phyloP scores from a whole-genome alignment of 1,284 basidiomycete genomes.

The Apiotrichum gamsii region DNA sequence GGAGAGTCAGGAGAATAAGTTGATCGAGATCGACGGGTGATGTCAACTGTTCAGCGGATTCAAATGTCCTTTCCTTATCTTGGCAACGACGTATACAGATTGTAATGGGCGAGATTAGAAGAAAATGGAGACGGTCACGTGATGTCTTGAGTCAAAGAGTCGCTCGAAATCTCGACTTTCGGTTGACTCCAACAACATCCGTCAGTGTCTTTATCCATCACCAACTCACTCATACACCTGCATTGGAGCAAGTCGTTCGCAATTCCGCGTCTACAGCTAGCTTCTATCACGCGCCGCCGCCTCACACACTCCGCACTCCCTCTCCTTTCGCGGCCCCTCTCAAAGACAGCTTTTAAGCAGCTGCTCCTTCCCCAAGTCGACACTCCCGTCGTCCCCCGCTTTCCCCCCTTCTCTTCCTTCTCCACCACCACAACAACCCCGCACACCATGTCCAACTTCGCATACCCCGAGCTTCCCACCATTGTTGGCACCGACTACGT shows the following conservation, averaged over 20 bases:
- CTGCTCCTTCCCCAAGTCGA: not conserved
- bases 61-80: not conserved
- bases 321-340: not conserved
- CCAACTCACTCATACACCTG: too few relatives aligned
- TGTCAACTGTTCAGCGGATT: too few relatives aligned
- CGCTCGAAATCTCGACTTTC: too few relatives aligned
- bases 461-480: conserved; percentile 50
- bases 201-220: too few relatives aligned
- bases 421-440: conserved; percentile 3
- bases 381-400: not conserved
- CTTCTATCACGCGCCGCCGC: not conserved
- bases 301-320: not conserved
- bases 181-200: too few relatives aligned
- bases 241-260: too few relatives aligned
- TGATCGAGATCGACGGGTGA: too few relatives aligned
- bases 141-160: too few relatives aligned
- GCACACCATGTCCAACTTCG: conserved; percentile 14
- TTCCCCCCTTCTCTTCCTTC: not conserved
- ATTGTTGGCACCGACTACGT: conserved; percentile 65
- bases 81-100: too few relatives aligned
- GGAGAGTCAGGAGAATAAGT: too few relatives aligned
- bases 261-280: not conserved
- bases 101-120: too few relatives aligned
- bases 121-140: too few relatives aligned
- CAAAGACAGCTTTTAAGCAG: not conserved